These are phyloP conservation scores for Penicillium diatomitis DNA, from an alignment of 495 filamentous ascomycete genomes.

Conservation along the genomic window DNA sequence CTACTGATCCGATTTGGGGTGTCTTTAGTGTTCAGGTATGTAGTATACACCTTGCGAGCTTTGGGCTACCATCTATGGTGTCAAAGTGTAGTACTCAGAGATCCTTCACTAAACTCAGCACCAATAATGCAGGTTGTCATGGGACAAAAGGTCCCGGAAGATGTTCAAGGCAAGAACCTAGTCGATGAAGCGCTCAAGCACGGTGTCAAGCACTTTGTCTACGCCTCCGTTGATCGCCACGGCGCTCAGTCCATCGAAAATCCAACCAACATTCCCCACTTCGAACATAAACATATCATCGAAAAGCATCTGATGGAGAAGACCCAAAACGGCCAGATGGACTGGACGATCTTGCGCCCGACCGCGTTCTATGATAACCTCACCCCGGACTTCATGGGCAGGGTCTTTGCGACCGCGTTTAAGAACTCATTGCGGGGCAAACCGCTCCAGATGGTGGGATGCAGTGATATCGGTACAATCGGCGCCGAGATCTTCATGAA, in stretches of 20 bases:
- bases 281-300: constrained; percentile 53
- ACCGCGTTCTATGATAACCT: constrained; percentile 62
- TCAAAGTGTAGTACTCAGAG: too few relatives aligned
- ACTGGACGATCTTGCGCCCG: constrained; percentile 55
- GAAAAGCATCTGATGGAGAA: constrained; percentile 49
- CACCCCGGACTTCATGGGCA: constrained; percentile 46
- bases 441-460: constrained; percentile 50
- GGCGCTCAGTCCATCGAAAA: constrained; percentile 50
- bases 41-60: neutral
- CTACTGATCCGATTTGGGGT: constrained; percentile 40
- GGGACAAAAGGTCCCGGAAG: constrained; percentile 40
- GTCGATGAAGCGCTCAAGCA: constrained; percentile 49
- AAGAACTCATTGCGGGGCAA: constrained; percentile 36
- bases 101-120: neutral
- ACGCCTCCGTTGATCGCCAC: constrained; percentile 59
- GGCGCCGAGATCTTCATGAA: constrained; percentile 51
- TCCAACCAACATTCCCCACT: constrained; percentile 54
- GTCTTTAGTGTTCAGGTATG: constrained; percentile 38
- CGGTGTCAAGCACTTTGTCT: constrained; percentile 55
- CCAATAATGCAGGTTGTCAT: constrained; percentile 28
- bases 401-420: constrained; percentile 48
- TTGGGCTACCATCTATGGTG: neutral
- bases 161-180: constrained; percentile 51
- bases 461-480: constrained; percentile 55
- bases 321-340: constrained; percentile 35